Evolutionary conservation across 805 yeast species (phyloP), one percentile per base, ranked within the genome.

Genomic region (Priceomyces medius): DNA sequence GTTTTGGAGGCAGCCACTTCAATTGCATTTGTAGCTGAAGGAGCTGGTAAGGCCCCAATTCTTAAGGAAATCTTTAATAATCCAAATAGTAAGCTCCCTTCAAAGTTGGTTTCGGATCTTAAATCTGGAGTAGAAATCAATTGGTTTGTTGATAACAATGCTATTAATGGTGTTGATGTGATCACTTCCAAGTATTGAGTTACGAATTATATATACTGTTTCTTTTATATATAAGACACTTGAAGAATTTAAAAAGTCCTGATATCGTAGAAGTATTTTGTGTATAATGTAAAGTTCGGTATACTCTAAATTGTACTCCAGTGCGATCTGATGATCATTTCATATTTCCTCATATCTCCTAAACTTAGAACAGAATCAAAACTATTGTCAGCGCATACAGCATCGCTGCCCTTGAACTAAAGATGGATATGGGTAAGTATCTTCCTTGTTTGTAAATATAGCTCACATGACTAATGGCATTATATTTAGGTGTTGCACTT

Each of bases 71-170:
- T 90, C 38, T 89, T 90, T 63, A 77, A 70, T 42, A 61, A 72
- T 41, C 66, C 68, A 38, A 55, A 68, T 44, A 53, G 68, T 14
- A 44, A 70, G 38, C 71, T 85, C 49, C 98, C 98, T 21, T 76
- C 88, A 43, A 84, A 81, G 46, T 68, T 82, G 46, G 95, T 90
- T 45, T 88, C 85, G 58, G 75, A 76, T 12, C 59, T 80, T 34
- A 37, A 44, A 12, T 42, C 54, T 7, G 63, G 64, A 38, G 73
- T 69, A 4, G 76, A 79, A 14, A 88, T 85, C 7, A 58, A 74
- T 35, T 90, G 97, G 97, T 86, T 89, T 61, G 91, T 88, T 32
- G 83, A 88, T 61, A 77, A 79, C 41, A 79, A 76, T n/a, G 96
- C 97, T 1, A 66, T 87, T 29, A 66, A 72, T 16, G 88, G 85